Evolutionary conservation across 306 rosid genomes (phyloP).

Genomic region (Prosopis cineraria): DNA sequence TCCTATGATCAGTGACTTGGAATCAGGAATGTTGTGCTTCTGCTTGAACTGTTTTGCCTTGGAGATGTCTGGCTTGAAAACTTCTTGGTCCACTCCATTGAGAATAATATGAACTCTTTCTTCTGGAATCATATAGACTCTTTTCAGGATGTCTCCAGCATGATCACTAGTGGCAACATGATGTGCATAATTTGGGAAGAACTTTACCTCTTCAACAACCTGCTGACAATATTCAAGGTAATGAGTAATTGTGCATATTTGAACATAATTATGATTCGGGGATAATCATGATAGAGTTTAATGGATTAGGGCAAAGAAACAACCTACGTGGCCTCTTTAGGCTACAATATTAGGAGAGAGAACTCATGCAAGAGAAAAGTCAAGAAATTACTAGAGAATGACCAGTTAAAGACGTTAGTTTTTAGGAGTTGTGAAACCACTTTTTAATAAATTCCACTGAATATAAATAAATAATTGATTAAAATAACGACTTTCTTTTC

Average conservation of each 20-base stretch:
- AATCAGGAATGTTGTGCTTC: conserved; percentile 45
- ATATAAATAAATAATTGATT: too few species aligned
- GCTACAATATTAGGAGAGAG: not conserved
- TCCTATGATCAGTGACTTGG: conserved; percentile 60
- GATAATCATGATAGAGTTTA: not conserved
- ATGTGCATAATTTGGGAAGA: conserved; percentile 66
- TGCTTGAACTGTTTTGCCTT: conserved; percentile 48
- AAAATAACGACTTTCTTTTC: too few species aligned
- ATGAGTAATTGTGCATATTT: not conserved
- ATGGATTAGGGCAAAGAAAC: not conserved
- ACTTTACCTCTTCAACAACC: conserved; percentile 43
- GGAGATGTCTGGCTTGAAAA: conserved; percentile 57
- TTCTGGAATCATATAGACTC: conserved; percentile 73
- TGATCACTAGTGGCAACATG: conserved; percentile 81
- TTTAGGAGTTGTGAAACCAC: too few species aligned
- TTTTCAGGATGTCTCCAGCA: conserved; percentile 66
- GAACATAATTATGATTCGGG: not conserved
- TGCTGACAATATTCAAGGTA: not conserved
- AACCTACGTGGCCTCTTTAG: not conserved
- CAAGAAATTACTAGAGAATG: not conserved
- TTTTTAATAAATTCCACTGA: too few species aligned
- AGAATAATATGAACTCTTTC: conserved; percentile 70
- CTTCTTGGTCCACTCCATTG: conserved; percentile 68
- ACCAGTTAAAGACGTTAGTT: not conserved
- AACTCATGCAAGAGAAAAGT: not conserved